Percentiles rank a stretch among this genome's conserved stretches.
phyloP scores from a whole-genome alignment of 495 filamentous ascomycete genomes.

The Hypoxylon cercidicola region DNA sequence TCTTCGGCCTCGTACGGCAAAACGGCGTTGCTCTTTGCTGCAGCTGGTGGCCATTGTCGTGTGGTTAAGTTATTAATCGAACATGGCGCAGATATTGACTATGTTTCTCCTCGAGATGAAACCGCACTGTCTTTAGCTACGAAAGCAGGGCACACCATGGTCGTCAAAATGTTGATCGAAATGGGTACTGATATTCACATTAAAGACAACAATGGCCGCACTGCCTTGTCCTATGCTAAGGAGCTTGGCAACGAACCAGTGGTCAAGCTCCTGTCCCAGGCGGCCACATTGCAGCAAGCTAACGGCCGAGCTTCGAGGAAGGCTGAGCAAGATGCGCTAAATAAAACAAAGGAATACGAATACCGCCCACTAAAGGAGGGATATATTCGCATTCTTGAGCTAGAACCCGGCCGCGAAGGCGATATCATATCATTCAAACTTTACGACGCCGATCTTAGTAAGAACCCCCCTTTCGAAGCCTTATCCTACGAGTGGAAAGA shows the following conservation, averaged over 20 bases:
- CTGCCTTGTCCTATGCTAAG: constrained; percentile 4
- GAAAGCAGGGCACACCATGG: neutral
- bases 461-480: neutral
- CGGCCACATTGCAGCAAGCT: constrained; percentile 1
- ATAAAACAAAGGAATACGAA: constrained; percentile 2
- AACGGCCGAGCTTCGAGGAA: neutral
- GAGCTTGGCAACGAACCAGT: constrained; percentile 3
- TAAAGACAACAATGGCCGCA: constrained; percentile 1
- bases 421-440: constrained; percentile 5
- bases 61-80: neutral
- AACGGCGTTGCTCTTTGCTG: constrained; percentile 1
- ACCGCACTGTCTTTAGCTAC: neutral
- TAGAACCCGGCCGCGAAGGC: neutral
- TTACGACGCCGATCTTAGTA: neutral
- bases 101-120: neutral
- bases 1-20: no score
- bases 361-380: constrained; percentile 2
- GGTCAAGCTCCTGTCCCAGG: constrained; percentile 2
- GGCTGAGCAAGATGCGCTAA: neutral
- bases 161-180: neutral
- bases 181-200: constrained; percentile 5
- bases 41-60: neutral
- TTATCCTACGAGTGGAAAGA: constrained; percentile 5
- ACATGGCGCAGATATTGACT: neutral
- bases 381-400: constrained; percentile 1